Evolutionary conservation across 306 rosid species (phyloP).

Genomic region (barrel medic (Medicago truncatula)): MtrunA17r5.0-ANR NC_053044.1:55783501-55784000

Average conservation of each 20-base stretch:
- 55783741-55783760: constrained; percentile 7
- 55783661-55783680: constrained; percentile 14
- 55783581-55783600: too few species aligned
- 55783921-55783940: neutral
- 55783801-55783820: neutral
- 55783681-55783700: constrained; percentile 9
- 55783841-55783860: constrained; percentile 1
- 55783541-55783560: too few species aligned
- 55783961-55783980: constrained; percentile 7
- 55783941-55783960: constrained; percentile 1
- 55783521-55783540: too few species aligned
- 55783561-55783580: too few species aligned
- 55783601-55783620: too few species aligned
- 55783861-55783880: constrained; percentile 1
- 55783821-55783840: constrained; percentile 16
- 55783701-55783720: neutral
- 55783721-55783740: constrained; percentile 19
- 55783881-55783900: neutral
- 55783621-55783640: too few species aligned
- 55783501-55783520: too few species aligned
- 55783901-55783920: neutral
- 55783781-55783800: neutral
- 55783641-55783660: too few species aligned
- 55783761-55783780: constrained; percentile 13
- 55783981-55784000: neutral